These are phyloP conservation scores for Phytophthora pistaciae DNA, from an alignment of 352 stramenopile genomes.

Conservation along the genomic window DNA sequence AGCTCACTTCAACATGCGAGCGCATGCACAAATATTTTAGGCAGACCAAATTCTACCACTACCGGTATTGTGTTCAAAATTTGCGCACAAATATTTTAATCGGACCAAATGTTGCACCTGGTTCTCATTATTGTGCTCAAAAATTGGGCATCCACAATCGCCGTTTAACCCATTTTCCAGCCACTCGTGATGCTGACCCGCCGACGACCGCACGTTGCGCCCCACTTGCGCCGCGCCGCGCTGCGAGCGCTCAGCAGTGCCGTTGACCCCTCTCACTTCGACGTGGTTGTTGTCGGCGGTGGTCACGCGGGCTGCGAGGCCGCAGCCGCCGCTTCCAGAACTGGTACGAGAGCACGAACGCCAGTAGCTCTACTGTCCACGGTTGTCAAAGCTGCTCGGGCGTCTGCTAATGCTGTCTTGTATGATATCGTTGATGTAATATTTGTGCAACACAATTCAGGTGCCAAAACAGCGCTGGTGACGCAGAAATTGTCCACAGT, in stretches of 20 bases:
- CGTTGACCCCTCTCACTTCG: conserved; percentile 34
- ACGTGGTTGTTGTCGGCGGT: conserved; percentile 71
- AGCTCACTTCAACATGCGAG: not conserved
- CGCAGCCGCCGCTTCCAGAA: conserved; percentile 57
- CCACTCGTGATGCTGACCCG: conserved; percentile 38
- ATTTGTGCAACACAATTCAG: conserved; percentile 43
- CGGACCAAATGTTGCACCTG: not conserved
- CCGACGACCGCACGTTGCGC: conserved; percentile 18
- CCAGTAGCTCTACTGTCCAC: not conserved
- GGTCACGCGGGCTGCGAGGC: conserved; percentile 72
- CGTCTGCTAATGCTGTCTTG: not conserved
- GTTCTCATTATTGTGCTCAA: not conserved
- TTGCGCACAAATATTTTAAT: no score
- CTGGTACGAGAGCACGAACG: conserved; percentile 35
- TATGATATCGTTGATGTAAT: not conserved
- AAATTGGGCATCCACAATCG: not conserved
- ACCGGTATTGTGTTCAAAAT: no score
- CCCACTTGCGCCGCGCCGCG: conserved; percentile 17
- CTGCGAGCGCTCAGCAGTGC: conserved; percentile 25
- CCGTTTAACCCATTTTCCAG: conserved; percentile 21
- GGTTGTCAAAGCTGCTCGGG: not conserved
- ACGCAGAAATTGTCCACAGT: conserved; percentile 96
- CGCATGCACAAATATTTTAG: no score
- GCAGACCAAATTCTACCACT: no score
- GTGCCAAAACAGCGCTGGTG: conserved; percentile 95